Conservation (phyloP, 495 filamentous ascomycete genomes). For the Amniculicola lignicola region DNA sequence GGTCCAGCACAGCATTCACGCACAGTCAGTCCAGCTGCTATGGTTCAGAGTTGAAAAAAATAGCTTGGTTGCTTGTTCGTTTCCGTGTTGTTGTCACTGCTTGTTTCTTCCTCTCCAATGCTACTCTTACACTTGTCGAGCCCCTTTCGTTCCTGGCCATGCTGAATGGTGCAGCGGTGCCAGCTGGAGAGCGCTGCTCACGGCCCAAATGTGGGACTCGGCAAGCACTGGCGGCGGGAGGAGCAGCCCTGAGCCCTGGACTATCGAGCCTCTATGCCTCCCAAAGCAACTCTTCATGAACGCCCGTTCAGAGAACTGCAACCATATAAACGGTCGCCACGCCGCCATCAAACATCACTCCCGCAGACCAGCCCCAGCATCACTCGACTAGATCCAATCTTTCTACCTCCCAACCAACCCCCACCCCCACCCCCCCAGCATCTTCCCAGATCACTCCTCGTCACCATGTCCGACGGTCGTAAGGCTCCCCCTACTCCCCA, state of each 20-base stretch:
- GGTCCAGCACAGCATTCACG: constrained; percentile 22
- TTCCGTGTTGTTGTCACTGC: neutral
- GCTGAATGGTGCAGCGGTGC: constrained; percentile 31
- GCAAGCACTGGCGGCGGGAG: constrained; percentile 32
- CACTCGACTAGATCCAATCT: no score
- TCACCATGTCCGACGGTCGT: constrained; percentile 61
- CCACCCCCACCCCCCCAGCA: neutral
- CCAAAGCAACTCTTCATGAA: constrained; percentile 30
- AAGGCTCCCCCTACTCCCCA: constrained; percentile 39
- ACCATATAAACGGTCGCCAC: constrained; percentile 32
- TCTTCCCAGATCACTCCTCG: constrained; percentile 21
- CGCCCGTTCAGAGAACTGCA: constrained; percentile 18
- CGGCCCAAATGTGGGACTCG: constrained; percentile 31
- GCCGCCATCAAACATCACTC: constrained; percentile 23
- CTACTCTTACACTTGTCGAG: constrained; percentile 33
- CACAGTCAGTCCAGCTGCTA: constrained; percentile 28
- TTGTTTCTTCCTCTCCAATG: constrained; percentile 10
- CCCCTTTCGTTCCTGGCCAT: constrained; percentile 33
- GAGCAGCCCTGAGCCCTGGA: constrained; percentile 25
- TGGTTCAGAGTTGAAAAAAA: constrained; percentile 17
- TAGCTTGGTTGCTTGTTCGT: constrained; percentile 15
- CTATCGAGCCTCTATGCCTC: constrained; percentile 27
- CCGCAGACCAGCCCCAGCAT: constrained; percentile 19
- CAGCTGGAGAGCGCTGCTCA: constrained; percentile 30
- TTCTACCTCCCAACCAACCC: constrained; percentile 8